Evolutionary conservation across 768 basidiomycete genomes (phyloP).

Genomic region (Lentinula raphanica): DNA sequence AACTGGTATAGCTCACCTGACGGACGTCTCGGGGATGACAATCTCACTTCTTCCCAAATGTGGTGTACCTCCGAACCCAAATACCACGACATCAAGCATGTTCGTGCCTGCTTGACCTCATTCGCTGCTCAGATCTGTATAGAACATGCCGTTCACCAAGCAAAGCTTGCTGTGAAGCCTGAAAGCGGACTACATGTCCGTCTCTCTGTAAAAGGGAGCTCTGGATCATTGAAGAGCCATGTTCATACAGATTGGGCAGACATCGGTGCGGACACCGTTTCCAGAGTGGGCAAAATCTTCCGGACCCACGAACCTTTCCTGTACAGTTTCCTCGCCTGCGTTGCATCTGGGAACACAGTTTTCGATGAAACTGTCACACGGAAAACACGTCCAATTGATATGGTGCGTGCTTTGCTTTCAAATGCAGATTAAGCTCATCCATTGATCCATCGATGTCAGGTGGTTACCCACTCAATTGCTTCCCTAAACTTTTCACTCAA

Average conservation of each 20-base stretch:
- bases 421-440: neutral
- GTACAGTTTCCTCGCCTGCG: neutral
- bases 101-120: constrained; percentile 21
- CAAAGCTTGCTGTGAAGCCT: constrained; percentile 15
- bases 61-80: constrained; percentile 2
- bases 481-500: constrained; percentile 12
- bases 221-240: constrained; percentile 2
- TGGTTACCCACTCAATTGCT: constrained; percentile 10
- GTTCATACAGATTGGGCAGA: constrained; percentile 8
- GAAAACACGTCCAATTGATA: neutral
- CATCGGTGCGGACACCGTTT: neutral
- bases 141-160: constrained; percentile 17
- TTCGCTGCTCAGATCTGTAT: constrained; percentile 22
- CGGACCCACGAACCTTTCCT: neutral
- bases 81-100: constrained; percentile 18
- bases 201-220: constrained; percentile 5
- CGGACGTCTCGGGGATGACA: neutral
- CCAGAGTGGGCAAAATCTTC: neutral
- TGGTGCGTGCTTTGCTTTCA: neutral
- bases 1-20: constrained; percentile 8
- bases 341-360: neutral
- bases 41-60: constrained; percentile 7
- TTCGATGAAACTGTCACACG: neutral
- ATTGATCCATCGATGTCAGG: constrained; percentile 2
- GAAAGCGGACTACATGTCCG: constrained; percentile 16